A percentile compares a stretch with the other conserved stretches of the same genome.
These are phyloP conservation scores for Candida hungchunana DNA, from an alignment of 805 yeast species.

Conservation along the genomic window DNA sequence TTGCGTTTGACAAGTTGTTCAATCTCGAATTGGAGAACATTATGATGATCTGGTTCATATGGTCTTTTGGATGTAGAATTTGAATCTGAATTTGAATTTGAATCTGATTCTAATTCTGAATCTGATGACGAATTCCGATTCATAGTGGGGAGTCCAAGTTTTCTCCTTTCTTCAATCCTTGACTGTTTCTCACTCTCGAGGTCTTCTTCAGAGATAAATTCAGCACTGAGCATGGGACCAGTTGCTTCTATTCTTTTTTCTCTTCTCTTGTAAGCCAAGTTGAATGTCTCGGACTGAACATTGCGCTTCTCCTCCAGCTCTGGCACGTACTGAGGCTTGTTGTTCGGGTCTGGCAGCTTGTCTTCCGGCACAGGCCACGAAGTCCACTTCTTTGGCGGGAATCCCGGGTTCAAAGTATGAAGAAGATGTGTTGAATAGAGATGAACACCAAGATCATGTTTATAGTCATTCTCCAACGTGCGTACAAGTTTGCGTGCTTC, in stretches of 20 bases:
- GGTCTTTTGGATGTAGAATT: too few species aligned
- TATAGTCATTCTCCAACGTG: conserved; percentile 43
- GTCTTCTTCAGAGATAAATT: neutral
- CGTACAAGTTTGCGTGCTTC: too few species aligned
- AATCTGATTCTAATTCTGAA: neutral
- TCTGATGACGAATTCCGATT: neutral
- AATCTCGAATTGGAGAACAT: conserved; percentile 7
- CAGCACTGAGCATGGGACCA: neutral
- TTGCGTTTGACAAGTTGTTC: conserved; percentile 10
- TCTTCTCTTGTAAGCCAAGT: too few species aligned
- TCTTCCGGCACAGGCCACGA: conserved; percentile 52
- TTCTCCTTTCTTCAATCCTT: neutral
- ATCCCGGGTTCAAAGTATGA: conserved; percentile 32
- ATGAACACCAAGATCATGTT: conserved; percentile 59
- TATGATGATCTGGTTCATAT: conserved; percentile 4
- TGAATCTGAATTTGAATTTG: too few species aligned
- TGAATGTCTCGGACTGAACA: too few species aligned
- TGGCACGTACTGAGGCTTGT: conserved; percentile 1
- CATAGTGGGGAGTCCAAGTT: neutral
- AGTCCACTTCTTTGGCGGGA: conserved; percentile 43
- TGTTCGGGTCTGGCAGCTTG: conserved; percentile 36
- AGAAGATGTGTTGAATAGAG: conserved; percentile 53
- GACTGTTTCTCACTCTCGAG: neutral
- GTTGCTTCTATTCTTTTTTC: too few species aligned
- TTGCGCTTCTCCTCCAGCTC: conserved; percentile 9